Evolutionary conservation across 345 rosid species (phyloP), one percentile per base, ranked within the genome.

Genomic region (Diplotaxis tenuifolia): DNA sequence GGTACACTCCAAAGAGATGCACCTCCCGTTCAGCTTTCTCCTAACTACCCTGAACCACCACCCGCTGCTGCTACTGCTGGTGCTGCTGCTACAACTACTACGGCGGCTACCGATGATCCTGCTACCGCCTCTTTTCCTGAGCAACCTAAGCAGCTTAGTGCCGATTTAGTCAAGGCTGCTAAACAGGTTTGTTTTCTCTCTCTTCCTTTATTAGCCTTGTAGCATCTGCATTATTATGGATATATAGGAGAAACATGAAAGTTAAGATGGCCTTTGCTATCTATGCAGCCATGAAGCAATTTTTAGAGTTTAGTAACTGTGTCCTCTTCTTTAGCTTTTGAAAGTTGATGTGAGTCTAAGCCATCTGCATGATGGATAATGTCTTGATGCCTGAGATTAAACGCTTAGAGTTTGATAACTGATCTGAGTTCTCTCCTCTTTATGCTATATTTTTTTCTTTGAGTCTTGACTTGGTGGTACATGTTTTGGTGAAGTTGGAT

Each of bases 121-220:
- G 76, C 85, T 1, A 45, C 50, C 18, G 59, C 89, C 0, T 77
- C 65, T 79, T 71, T 85, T 34, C 66, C 84, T 0, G 97, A 92
- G 29, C 98, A 90, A 59, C 92, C 97, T 22, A 92, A 88, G 85
- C 75, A 68, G 65, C 85, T 92, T 86, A 88, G 96, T 77, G 85
- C 88, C 11, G 89, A 86, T 66, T 82, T 95, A 50, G 97, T 95
- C 5, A 90, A 91, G 70, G 96, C 96, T 73, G 99, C 99, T 49
- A 90, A 95, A 79, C 96, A 95, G 98, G 94, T n/a, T n/a, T n/a
- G n/a, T n/a, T n/a, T n/a, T n/a, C n/a, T n/a, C n/a, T n/a, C n/a
- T n/a, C n/a, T n/a, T n/a, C n/a, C n/a, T n/a, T n/a, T n/a, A n/a
- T n/a, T n/a, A n/a, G n/a, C n/a, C n/a, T n/a, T n/a, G n/a, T n/a